Evolutionary conservation across 2,329 filamentous ascomycete genomes (phyloP).

Genomic region (Exophiala dermatitidis): DNA sequence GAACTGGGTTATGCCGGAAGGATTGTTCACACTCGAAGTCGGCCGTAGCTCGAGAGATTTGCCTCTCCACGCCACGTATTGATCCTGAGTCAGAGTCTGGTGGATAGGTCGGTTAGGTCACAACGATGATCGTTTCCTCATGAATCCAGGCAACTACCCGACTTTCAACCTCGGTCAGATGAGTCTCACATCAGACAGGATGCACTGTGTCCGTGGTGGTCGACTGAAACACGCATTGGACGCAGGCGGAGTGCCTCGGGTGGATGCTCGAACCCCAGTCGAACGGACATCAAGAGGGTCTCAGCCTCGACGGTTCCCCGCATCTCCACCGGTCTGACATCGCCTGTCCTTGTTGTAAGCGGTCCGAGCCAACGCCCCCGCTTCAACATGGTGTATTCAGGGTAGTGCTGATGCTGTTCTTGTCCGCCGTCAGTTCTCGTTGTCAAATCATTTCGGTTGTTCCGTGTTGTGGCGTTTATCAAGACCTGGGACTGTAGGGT

Average conservation of each 20-base stretch:
- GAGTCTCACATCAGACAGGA: no score
- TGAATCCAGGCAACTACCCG: not conserved
- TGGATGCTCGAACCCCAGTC: not conserved
- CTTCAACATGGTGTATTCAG: no score
- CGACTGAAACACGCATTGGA: not conserved
- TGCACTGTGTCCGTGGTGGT: not conserved
- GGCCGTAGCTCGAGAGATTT: slow-evolving; percentile 29
- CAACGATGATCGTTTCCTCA: not conserved
- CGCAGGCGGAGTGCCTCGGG: not conserved
- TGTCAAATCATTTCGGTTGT: no score
- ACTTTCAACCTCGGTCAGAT: slow-evolving; percentile 2
- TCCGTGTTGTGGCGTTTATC: no score
- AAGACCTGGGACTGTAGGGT: no score
- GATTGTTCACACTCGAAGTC: slow-evolving; percentile 26
- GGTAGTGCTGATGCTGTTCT: no score
- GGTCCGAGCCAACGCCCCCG: no score
- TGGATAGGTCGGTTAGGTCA: not conserved
- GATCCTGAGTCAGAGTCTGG: not conserved
- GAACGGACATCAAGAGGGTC: not conserved
- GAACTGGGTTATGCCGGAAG: slow-evolving; percentile 59
- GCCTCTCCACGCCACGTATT: slow-evolving; percentile 18
- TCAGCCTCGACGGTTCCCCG: slow-evolving; percentile 1
- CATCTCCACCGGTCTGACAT: not conserved
- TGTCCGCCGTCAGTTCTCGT: no score
- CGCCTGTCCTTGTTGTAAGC: no score